Evolutionary conservation across 2,329 filamentous ascomycete species (phyloP).

Genomic region (Amylocarpus encephaloides): DNA sequence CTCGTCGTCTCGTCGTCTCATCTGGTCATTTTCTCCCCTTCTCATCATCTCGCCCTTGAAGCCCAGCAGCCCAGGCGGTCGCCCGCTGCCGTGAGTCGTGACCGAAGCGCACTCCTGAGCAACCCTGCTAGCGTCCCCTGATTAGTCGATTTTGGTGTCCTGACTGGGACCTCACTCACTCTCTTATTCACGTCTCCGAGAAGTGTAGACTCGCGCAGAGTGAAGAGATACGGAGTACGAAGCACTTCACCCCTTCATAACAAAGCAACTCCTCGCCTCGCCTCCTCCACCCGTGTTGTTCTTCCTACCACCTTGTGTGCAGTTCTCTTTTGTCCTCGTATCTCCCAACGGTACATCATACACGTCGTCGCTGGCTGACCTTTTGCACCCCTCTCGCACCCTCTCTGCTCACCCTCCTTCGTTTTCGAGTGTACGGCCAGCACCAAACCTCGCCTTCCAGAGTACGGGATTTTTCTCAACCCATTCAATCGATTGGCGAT

Average conservation of each 20-base stretch:
- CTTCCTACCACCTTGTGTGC: not conserved
- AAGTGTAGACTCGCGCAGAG: not conserved
- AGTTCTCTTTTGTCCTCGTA: constrained; percentile 7
- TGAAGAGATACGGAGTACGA: not conserved
- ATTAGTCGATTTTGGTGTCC: constrained; percentile 7
- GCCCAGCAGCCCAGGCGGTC: not conserved
- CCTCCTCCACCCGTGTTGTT: not conserved
- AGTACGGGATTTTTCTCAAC: no score
- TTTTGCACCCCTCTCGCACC: no score
- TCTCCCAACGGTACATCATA: not conserved
- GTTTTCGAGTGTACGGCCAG: constrained; percentile 3
- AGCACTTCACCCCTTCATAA: not conserved
- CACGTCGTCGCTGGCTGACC: no score
- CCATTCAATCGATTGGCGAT: no score
- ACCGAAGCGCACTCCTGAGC: not conserved
- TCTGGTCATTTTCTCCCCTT: no score
- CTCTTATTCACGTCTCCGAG: constrained; percentile 7
- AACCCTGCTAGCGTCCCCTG: constrained; percentile 9
- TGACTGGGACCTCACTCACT: constrained; percentile 3
- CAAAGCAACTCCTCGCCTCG: constrained; percentile 8
- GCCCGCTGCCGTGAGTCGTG: not conserved
- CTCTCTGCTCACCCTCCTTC: not conserved
- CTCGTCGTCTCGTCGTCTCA: no score
- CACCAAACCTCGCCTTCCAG: no score
- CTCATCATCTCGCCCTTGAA: not conserved